phyloP scores from a whole-genome alignment of 176 grass and related monocot species.

The Dactylis glomerata region DNA sequence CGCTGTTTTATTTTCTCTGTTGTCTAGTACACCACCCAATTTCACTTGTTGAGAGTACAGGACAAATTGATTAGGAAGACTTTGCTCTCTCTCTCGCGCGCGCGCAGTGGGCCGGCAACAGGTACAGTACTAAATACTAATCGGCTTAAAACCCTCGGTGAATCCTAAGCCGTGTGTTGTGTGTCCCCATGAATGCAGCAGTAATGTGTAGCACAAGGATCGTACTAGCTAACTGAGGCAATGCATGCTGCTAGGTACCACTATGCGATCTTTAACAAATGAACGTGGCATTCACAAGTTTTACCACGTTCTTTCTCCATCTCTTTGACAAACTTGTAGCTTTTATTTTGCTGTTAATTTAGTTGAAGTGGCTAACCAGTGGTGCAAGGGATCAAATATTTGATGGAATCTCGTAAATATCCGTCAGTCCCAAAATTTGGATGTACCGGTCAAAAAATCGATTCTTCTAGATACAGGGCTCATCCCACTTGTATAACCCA shows the following conservation, averaged over 20 bases:
- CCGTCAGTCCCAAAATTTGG: neutral
- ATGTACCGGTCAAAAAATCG: neutral
- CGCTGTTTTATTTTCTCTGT: neutral
- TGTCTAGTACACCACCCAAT: neutral
- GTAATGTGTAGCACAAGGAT: conserved; percentile 11
- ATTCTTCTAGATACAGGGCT: neutral
- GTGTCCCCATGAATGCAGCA: neutral
- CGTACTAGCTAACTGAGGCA: neutral
- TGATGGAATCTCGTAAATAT: no score
- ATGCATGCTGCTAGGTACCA: neutral
- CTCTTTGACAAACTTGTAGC: neutral
- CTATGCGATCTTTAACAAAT: neutral
- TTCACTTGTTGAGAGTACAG: neutral
- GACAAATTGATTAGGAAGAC: conserved; percentile 19
- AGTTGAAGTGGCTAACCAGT: no score
- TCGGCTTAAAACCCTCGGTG: neutral
- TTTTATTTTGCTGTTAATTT: no score
- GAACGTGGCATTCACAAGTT: conserved; percentile 15
- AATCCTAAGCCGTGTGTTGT: neutral
- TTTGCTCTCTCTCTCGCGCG: neutral
- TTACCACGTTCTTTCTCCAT: conserved; percentile 2
- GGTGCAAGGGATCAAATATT: no score
- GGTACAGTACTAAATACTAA: neutral
- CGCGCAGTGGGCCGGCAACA: neutral
- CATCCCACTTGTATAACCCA: neutral